Base-by-base conservation (phyloP, 2,329 filamentous ascomycete genomes). In the Nothopassalora personata region DNA sequence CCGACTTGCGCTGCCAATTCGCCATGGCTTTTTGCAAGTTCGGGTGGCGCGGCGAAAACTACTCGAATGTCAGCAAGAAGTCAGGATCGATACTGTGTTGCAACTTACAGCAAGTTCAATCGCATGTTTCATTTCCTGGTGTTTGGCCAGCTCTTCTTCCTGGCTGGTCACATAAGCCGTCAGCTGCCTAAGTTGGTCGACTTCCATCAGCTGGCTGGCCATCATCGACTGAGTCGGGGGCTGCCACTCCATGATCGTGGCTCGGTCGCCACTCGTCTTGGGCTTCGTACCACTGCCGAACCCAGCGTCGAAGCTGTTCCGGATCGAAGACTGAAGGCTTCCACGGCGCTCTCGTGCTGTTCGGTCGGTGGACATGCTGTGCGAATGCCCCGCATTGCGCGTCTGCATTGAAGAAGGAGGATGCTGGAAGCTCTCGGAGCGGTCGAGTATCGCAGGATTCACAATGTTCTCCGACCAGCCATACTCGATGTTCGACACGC, bases 1-100 rank as follows among this genome's bases (percentile, higher is more conserved):
- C 87, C 57, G 90, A 95, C 78, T 97, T 97, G 70, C 89, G 86
- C 79, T 99, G 92, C 93, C 94, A 99, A 74, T 99, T 99, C 19
- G 87, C 82, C 89, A 97, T 93, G 15, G 93, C 91, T 74, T 89
- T 92, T 62, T 79, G 80, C 15, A 87, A 84, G 69, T 97, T 97
- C 39, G 85, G 82, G 61, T 93, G 88, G 31, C 91, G 85, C 3
- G 91, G 89, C 13, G 90, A 91, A 72, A 95, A 97, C 81, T 84
- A 62, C 23, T 52, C 10, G 23, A 49, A 8, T 15, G 55, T 66
- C 31, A 65, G 61, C 54, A n/a, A 53, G 28, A 23, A 19, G 19
- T 49, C 8, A 18, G 34, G 23, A 30, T 52, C 53, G 30, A 15
- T 36, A n/a, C 31, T 57, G 43, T 1, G 36, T 58, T 11, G 36